Evolutionary conservation across 78 protist species (phyloP).

Genomic region (Dictyostelium intermedium): DNA sequence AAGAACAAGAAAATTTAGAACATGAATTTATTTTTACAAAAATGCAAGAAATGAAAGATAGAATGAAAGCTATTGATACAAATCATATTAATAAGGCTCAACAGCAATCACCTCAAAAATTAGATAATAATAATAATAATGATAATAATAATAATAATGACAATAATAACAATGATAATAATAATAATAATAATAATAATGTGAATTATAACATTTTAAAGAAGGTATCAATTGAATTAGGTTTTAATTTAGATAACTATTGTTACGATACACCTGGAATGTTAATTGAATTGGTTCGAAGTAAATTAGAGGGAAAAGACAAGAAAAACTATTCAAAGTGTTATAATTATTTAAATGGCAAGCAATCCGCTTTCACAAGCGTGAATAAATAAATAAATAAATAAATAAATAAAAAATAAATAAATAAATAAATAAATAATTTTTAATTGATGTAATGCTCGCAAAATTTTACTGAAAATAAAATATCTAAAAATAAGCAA

Average conservation of each 20-base stretch:
- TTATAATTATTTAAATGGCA: background rate
- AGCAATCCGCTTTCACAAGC: background rate
- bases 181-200: background rate
- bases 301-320: background rate
- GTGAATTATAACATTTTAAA: background rate
- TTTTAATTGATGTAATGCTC: too few species aligned
- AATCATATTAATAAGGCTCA: background rate
- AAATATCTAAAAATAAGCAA: too few species aligned
- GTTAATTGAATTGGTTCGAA: background rate
- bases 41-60: background rate
- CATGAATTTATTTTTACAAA: background rate
- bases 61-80: background rate
- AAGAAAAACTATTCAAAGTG: background rate
- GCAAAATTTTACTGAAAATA: too few species aligned
- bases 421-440: too few species aligned
- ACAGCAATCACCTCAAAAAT: background rate
- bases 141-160: background rate
- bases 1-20: background rate
- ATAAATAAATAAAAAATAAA: too few species aligned
- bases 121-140: background rate
- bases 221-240: background rate
- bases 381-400: too few species aligned
- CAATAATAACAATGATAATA: background rate
- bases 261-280: background rate
- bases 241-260: background rate